A percentile compares a stretch with the other conserved stretches of the same genome.
Evolutionary conservation across 2,329 filamentous ascomycete genomes (phyloP).

Genomic region (Teratosphaeria gauchensis): DNA sequence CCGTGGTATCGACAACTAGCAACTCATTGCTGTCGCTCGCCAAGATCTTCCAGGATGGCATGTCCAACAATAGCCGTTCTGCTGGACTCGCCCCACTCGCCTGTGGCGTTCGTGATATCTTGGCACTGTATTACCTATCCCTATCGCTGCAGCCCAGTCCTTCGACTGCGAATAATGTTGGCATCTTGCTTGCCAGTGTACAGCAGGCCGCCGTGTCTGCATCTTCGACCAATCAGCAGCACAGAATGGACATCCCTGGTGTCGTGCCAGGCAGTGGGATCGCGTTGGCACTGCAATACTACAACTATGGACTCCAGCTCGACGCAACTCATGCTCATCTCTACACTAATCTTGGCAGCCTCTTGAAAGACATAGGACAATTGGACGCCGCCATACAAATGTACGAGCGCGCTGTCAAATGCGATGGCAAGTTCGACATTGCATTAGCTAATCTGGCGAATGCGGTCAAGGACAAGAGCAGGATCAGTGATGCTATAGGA

Average conservation of each 20-base stretch:
- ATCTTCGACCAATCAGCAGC: slow-evolving; percentile 11
- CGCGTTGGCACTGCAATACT: slow-evolving; percentile 81
- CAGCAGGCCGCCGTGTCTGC: slow-evolving; percentile 52
- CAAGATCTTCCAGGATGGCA: slow-evolving; percentile 95
- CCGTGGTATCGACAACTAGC: slow-evolving; percentile 84
- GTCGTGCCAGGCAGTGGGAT: slow-evolving; percentile 79
- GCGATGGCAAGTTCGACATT: slow-evolving; percentile 93
- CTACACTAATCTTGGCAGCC: slow-evolving; percentile 89
- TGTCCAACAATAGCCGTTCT: slow-evolving; percentile 59
- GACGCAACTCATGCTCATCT: slow-evolving; percentile 88
- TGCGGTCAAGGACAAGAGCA: slow-evolving; percentile 91
- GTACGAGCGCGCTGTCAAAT: slow-evolving; percentile 90
- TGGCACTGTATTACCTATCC: slow-evolving; percentile 91
- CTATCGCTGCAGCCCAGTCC: slow-evolving; percentile 90
- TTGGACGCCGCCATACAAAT: slow-evolving; percentile 85
- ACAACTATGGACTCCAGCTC: slow-evolving; percentile 82
- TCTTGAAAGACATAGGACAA: slow-evolving; percentile 93
- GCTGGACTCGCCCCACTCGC: slow-evolving; percentile 32
- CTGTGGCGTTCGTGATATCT: slow-evolving; percentile 78
- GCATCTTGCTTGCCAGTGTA: slow-evolving; percentile 89
- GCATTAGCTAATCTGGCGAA: slow-evolving; percentile 94
- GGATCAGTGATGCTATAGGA: slow-evolving; percentile 79
- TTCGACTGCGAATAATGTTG: slow-evolving; percentile 96
- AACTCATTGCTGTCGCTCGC: slow-evolving; percentile 90
- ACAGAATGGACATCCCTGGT: slow-evolving; percentile 53